Conservation (phyloP, 2,329 filamentous ascomycete genomes). For the Microdochium paspali region DNA sequence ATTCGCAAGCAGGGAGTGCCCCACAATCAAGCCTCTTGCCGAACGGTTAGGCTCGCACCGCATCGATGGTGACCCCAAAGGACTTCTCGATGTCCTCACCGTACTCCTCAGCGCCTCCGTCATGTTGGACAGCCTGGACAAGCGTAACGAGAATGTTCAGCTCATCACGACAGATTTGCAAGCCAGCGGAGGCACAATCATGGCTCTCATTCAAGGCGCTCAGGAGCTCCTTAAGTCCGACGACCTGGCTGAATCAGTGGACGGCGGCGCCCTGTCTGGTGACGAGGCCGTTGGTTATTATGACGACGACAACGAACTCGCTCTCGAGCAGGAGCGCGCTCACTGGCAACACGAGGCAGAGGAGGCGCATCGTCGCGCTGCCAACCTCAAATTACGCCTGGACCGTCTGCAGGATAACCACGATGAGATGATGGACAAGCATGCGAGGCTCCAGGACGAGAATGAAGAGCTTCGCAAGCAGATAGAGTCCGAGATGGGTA, state of each 20-base stretch:
- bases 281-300: constrained; percentile 20
- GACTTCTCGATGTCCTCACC: constrained; percentile 50
- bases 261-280: constrained; percentile 8
- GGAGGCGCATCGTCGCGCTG: constrained; percentile 43
- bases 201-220: constrained; percentile 33
- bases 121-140: constrained; percentile 43
- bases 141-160: constrained; percentile 25
- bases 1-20: constrained; percentile 44
- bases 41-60: constrained; percentile 46
- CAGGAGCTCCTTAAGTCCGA: constrained; percentile 25
- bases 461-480: constrained; percentile 46
- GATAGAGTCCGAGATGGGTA: constrained; percentile 42
- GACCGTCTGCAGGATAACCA: constrained; percentile 52
- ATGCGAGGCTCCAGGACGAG: constrained; percentile 49
- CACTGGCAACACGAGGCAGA: constrained; percentile 41
- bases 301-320: constrained; percentile 42
- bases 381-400: constrained; percentile 48
- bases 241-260: constrained; percentile 26
- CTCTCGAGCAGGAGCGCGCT: constrained; percentile 46
- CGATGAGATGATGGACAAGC: constrained; percentile 45
- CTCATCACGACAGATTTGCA: constrained; percentile 2
- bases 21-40: constrained; percentile 40
- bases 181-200: constrained; percentile 16
- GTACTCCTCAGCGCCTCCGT: constrained; percentile 55
- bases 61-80: constrained; percentile 46